These are phyloP conservation scores for Backusella psychrophila DNA, from an alignment of 192 early-diverging fungal species.

Conservation along the genomic window DNA sequence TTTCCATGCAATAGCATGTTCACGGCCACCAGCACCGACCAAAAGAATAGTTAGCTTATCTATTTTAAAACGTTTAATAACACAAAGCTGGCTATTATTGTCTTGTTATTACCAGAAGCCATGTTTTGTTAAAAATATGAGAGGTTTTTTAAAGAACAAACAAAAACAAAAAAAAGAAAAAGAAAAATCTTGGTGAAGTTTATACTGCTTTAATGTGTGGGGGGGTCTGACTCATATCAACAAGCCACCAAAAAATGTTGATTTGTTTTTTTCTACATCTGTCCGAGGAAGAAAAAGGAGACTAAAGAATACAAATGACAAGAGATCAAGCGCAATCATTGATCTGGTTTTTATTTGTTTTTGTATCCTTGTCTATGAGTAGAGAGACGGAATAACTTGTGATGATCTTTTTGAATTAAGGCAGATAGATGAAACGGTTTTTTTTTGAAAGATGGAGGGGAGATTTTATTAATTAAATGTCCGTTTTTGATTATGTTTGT, in stretches of 20 bases:
- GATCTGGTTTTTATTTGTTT: neutral
- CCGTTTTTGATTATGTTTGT: neutral
- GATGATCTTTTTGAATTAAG: neutral
- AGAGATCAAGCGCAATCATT: neutral
- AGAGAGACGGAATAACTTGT: neutral
- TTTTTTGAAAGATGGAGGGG: neutral
- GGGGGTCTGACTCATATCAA: conserved; percentile 9
- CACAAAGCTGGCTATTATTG: no score
- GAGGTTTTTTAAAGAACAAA: neutral
- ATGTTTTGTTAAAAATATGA: neutral
- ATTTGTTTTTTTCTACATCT: neutral
- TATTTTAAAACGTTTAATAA: no score
- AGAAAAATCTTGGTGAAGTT: neutral
- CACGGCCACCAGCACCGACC: conserved; percentile 93
- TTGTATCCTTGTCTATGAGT: neutral
- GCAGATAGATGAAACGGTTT: conserved; percentile 6
- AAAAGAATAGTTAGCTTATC: conserved; percentile 74
- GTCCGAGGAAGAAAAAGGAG: neutral
- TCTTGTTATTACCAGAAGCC: neutral
- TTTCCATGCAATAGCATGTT: conserved; percentile 94
- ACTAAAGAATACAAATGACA: neutral
- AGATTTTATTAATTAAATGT: neutral
- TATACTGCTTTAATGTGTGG: neutral
- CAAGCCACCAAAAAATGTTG: conserved; percentile 1
- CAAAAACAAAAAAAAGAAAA: neutral